These are phyloP conservation scores for Chlamydomonas sphaeroides DNA, from an alignment of 139 green algal species.

Conservation along the genomic window DNA sequence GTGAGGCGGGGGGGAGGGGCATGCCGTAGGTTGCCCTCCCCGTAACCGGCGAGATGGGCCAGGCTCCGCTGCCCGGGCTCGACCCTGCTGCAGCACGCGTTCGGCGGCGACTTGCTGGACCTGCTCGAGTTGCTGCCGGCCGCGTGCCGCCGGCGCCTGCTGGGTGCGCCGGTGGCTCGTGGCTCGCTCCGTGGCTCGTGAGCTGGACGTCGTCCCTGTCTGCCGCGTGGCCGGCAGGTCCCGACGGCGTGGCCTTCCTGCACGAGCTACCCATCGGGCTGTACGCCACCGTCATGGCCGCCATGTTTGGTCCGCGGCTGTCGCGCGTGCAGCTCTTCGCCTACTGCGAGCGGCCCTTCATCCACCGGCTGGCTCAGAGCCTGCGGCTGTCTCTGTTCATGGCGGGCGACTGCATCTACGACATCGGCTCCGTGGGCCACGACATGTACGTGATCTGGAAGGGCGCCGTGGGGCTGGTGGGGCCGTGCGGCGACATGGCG, in stretches of 20 bases:
- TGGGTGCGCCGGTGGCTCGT: too few relatives aligned
- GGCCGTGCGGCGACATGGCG: not conserved
- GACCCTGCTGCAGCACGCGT: too few relatives aligned
- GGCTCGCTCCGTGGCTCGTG: too few relatives aligned
- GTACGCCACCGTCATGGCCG: not conserved
- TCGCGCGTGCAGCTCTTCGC: conserved; percentile 14
- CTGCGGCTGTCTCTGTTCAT: conserved; percentile 25
- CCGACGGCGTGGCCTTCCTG: conserved; percentile 9
- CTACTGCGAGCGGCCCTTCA: conserved; percentile 23
- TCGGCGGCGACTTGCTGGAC: too few relatives aligned
- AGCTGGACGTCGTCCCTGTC: too few relatives aligned
- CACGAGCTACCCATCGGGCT: conserved; percentile 9
- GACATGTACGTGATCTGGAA: conserved; percentile 35
- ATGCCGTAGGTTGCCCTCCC: too few relatives aligned
- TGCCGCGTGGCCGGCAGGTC: too few relatives aligned
- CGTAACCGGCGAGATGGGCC: too few relatives aligned
- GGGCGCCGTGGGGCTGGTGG: conserved; percentile 20
- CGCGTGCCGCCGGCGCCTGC: too few relatives aligned
- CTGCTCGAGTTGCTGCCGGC: too few relatives aligned
- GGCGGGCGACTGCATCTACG: conserved; percentile 14
- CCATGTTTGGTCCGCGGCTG: not conserved
- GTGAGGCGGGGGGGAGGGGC: not conserved
- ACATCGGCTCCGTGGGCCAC: conserved; percentile 11
- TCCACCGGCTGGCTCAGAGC: conserved; percentile 7
- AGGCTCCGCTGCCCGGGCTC: too few relatives aligned